phyloP scores from a whole-genome alignment of 352 stramenopile species.

The Sclerospora graminicola region DNA sequence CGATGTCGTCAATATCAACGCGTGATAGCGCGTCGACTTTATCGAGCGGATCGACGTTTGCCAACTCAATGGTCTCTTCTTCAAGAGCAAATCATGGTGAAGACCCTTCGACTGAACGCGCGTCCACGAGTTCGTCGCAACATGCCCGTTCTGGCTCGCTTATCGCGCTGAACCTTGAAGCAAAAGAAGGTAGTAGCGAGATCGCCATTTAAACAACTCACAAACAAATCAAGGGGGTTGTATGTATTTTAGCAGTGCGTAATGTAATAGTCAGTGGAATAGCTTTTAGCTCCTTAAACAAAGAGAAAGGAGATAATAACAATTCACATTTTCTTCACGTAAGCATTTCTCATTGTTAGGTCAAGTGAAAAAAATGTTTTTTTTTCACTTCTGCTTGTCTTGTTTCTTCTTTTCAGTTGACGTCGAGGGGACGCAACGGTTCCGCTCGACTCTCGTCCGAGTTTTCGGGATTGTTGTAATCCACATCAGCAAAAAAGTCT shows the following conservation, averaged over 20 bases:
- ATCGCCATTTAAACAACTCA: conserved; percentile 21
- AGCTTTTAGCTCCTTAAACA: not conserved
- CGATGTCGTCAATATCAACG: conserved; percentile 14
- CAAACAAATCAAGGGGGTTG: conserved; percentile 1
- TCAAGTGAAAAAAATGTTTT: too few relatives aligned
- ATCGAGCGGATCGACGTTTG: conserved; percentile 5
- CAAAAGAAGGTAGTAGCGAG: conserved; percentile 23
- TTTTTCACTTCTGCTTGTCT: too few relatives aligned
- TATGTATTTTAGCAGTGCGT: conserved; percentile 26
- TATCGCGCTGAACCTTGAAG: conserved; percentile 26
- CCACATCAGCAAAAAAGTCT: conserved; percentile 59
- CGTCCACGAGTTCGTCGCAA: conserved; percentile 14
- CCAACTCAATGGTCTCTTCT: too few relatives aligned
- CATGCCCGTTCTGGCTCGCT: conserved; percentile 22
- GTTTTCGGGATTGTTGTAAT: conserved; percentile 76
- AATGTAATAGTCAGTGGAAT: conserved; percentile 4
- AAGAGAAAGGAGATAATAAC: not conserved
- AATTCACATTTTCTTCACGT: too few relatives aligned
- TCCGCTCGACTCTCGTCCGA: conserved; percentile 29
- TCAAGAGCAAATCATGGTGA: too few relatives aligned
- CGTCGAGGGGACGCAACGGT: conserved; percentile 42
- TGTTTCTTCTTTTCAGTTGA: conserved; percentile 28
- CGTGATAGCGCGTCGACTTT: conserved; percentile 12
- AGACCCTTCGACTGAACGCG: too few relatives aligned
- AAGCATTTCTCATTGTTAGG: not conserved